phyloP scores from a whole-genome alignment of 1,139 yeast genomes.

The Hyphopichia pseudoburtonii region DNA sequence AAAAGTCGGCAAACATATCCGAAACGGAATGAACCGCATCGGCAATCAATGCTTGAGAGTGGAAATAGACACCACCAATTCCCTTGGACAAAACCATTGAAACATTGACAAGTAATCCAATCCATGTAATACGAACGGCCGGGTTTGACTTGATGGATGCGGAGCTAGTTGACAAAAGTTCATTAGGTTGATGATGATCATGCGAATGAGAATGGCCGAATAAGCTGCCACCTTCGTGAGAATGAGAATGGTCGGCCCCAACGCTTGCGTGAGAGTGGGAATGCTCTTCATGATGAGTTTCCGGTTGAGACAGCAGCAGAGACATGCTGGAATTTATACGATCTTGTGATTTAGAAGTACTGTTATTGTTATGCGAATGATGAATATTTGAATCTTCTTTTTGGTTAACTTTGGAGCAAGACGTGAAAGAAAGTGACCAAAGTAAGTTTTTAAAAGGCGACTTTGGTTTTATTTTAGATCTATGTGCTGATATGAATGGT shows the following conservation, averaged over 20 bases:
- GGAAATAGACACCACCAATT: conserved; percentile 85
- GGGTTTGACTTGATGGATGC: conserved; percentile 55
- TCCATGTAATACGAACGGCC: conserved; percentile 90
- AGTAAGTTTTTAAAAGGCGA: no score
- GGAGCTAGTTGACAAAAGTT: conserved; percentile 30
- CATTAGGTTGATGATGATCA: conserved; percentile 42
- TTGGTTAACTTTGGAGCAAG: no score
- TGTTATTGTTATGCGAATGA: neutral
- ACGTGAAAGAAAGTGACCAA: no score
- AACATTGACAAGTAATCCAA: conserved; percentile 80
- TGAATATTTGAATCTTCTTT: neutral
- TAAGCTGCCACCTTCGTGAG: conserved; percentile 18
- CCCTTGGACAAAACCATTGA: conserved; percentile 87
- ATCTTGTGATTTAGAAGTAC: neutral
- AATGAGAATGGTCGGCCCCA: conserved; percentile 10
- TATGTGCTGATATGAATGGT: no score
- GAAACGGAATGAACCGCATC: conserved; percentile 92
- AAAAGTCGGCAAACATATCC: conserved; percentile 84
- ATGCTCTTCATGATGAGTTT: no score
- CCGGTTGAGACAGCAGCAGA: no score
- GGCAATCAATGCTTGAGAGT: conserved; percentile 90
- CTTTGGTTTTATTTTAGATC: no score
- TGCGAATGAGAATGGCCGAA: conserved; percentile 32
- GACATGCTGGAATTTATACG: no score
- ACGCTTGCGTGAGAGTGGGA: conserved; percentile 28